A percentile compares a stretch with the other conserved stretches of the same genome.
Evolutionary conservation across 495 filamentous ascomycete genomes (phyloP).

Genomic region (Daldinia caldariorum): DNA sequence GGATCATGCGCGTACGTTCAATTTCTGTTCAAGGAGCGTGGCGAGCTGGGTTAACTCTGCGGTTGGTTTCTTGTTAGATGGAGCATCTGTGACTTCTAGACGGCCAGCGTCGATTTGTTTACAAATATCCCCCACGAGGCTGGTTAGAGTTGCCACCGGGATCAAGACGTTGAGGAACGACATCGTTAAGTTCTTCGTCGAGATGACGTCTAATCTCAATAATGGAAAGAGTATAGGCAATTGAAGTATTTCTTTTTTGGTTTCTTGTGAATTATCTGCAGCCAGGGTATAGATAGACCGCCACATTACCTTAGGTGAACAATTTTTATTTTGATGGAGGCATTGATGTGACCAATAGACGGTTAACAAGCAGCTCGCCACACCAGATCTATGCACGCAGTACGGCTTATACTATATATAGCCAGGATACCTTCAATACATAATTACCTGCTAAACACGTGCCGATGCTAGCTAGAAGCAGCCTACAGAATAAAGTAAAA

Average conservation of each 20-base stretch:
- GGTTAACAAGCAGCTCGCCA: background rate
- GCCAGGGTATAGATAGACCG: background rate
- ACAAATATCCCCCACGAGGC: constrained; percentile 4
- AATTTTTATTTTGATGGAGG: background rate
- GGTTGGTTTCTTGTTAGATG: constrained; percentile 3
- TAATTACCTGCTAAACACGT: background rate
- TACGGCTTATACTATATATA: background rate
- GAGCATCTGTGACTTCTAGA: background rate
- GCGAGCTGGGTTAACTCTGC: constrained; percentile 1
- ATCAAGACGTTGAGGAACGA: constrained; percentile 6
- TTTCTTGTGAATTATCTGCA: background rate
- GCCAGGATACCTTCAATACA: too few relatives aligned
- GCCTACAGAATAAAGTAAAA: background rate
- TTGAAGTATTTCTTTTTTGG: background rate
- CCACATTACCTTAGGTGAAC: background rate
- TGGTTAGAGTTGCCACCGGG: constrained; percentile 2
- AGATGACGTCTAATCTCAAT: background rate
- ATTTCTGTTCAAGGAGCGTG: background rate
- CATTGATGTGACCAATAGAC: background rate
- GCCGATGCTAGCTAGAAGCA: background rate
- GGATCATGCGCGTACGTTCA: background rate
- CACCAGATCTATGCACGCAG: constrained; percentile 3
- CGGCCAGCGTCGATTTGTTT: constrained; percentile 7
- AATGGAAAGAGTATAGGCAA: background rate
- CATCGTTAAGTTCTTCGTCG: background rate